Evolutionary conservation across 192 early-diverging fungal species (phyloP).

Genomic region (Hyaloraphidium curvatum): DNA sequence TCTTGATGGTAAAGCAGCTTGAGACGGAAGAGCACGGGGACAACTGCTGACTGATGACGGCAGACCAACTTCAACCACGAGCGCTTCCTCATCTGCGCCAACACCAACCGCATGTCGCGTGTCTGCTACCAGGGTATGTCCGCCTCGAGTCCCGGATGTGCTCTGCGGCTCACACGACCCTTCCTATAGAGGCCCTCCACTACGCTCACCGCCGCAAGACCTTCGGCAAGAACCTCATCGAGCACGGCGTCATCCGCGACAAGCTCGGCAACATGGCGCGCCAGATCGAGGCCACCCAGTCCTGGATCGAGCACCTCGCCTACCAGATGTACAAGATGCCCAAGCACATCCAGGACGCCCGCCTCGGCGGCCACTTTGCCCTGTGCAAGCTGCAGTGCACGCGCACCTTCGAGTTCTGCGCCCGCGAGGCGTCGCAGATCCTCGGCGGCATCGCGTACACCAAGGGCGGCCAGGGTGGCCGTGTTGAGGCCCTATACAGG

Average conservation of each 20-base stretch:
- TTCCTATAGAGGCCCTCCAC: constrained; percentile 31
- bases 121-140: constrained; percentile 71
- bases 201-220: constrained; percentile 72
- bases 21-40: too few relatives aligned
- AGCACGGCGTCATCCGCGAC: constrained; percentile 59
- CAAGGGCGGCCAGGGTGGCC: constrained; percentile 28
- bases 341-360: constrained; percentile 40
- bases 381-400: constrained; percentile 67
- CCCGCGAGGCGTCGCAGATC: constrained; percentile 42
- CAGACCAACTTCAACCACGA: constrained; percentile 62
- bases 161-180: too few relatives aligned
- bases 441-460: constrained; percentile 67
- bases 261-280: constrained; percentile 62
- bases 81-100: constrained; percentile 57
- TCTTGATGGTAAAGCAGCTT: constrained; percentile 12
- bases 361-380: constrained; percentile 71
- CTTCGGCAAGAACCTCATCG: constrained; percentile 67
- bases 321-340: constrained; percentile 51
- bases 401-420: constrained; percentile 49
- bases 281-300: constrained; percentile 66
- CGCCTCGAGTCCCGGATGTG: too few relatives aligned
- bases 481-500: background rate
- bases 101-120: constrained; percentile 67
- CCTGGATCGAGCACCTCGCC: constrained; percentile 60
- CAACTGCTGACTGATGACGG: too few relatives aligned